Conservation (phyloP, 2,329 filamentous ascomycete genomes). For the Stemphylium lycopersici region DNA sequence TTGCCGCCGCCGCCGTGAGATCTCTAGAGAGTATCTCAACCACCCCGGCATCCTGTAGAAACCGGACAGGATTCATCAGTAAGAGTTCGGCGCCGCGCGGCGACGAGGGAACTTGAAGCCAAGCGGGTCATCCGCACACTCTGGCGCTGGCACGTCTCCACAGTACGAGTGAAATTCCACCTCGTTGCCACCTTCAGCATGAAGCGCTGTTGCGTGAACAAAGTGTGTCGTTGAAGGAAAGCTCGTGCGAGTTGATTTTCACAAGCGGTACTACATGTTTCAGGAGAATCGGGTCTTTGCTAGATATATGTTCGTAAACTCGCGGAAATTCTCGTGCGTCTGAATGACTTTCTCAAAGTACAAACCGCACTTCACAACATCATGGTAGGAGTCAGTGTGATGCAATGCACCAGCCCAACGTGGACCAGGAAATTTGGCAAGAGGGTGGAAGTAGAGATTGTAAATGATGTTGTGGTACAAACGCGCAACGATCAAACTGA, state of each 20-base stretch:
- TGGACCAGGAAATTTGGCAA: conserved; percentile 52
- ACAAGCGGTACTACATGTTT: conserved; percentile 18
- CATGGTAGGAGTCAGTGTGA: conserved; percentile 15
- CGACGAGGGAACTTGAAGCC: conserved; percentile 22
- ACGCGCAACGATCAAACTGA: conserved; percentile 15
- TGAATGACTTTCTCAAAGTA: conserved; percentile 31
- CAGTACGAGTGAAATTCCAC: too few species aligned
- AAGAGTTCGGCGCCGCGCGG: conserved; percentile 14
- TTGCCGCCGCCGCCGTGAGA: background rate
- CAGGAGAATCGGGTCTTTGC: background rate
- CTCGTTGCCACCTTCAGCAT: too few species aligned
- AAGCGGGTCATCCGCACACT: conserved; percentile 1
- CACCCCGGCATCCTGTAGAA: background rate
- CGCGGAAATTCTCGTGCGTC: conserved; percentile 36
- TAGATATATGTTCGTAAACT: background rate
- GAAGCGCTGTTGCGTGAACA: background rate
- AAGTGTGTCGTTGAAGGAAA: conserved; percentile 16
- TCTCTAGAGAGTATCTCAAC: background rate
- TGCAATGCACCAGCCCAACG: conserved; percentile 25
- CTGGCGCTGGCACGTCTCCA: too few species aligned
- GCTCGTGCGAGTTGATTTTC: conserved; percentile 13
- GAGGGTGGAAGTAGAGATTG: conserved; percentile 51
- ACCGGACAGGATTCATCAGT: conserved; percentile 8
- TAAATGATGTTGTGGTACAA: conserved; percentile 28
- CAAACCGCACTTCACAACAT: conserved; percentile 29